phyloP scores from a whole-genome alignment of 2,329 filamentous ascomycete species.

The Ophiosphaerella narmari region DNA sequence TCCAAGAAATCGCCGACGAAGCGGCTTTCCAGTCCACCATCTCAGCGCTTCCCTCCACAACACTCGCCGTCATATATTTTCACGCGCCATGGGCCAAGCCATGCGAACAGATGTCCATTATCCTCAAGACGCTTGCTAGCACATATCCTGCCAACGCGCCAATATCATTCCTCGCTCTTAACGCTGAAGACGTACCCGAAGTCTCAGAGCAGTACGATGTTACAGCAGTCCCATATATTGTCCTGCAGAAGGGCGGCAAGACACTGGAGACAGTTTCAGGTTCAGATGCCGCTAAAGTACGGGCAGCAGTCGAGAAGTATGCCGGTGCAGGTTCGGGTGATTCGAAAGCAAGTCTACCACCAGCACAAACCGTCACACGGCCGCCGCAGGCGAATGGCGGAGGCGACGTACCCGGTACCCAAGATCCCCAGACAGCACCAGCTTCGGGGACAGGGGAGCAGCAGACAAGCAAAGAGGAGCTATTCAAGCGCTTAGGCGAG shows the following conservation, averaged over 20 bases:
- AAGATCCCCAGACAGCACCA: conserved; percentile 54
- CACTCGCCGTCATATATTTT: conserved; percentile 87
- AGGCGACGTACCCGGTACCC: conserved; percentile 44
- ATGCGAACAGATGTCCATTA: conserved; percentile 89
- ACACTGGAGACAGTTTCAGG: conserved; percentile 86
- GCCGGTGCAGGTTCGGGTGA: conserved; percentile 58
- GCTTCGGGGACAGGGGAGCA: conserved; percentile 45
- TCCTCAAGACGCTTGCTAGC: conserved; percentile 82
- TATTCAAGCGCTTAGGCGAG: conserved; percentile 78
- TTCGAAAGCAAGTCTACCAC: conserved; percentile 46
- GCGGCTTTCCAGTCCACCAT: conserved; percentile 73
- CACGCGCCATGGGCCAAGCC: conserved; percentile 96
- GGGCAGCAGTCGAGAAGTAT: conserved; percentile 82
- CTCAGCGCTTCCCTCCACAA: conserved; percentile 68
- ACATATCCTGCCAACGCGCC: conserved; percentile 76
- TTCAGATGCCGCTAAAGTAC: conserved; percentile 84
- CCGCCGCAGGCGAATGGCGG: conserved; percentile 44
- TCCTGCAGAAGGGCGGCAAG: conserved; percentile 75
- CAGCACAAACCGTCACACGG: conserved; percentile 51
- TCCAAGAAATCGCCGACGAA: conserved; percentile 77
- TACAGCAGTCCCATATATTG: conserved; percentile 89
- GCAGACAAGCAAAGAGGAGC: conserved; percentile 72
- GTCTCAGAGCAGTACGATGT: conserved; percentile 93
- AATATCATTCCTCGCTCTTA: conserved; percentile 85
- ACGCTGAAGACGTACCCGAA: conserved; percentile 92